These are phyloP conservation scores for Suhomyces chickasaworum DNA, from an alignment of 1,139 yeast species.

Conservation along the genomic window DNA sequence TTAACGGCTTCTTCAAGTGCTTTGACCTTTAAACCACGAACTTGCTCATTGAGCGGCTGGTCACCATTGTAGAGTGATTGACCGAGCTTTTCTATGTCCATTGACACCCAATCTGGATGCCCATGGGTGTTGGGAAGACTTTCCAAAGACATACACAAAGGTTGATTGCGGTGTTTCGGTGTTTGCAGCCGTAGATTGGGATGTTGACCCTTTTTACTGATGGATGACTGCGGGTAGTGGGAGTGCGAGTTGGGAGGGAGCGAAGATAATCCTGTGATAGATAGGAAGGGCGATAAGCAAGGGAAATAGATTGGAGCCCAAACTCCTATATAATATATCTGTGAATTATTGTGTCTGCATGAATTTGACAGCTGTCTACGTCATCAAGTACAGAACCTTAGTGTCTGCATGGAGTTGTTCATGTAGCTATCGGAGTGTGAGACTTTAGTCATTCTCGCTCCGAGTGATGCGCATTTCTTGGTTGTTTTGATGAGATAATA, in stretches of 20 bases:
- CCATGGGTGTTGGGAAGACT: constrained; percentile 8
- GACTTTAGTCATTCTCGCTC: neutral
- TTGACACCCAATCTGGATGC: constrained; percentile 51
- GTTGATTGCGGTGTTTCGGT: neutral
- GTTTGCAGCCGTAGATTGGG: constrained; percentile 3
- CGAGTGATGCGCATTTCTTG: neutral
- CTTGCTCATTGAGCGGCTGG: constrained; percentile 44
- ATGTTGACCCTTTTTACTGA: constrained; percentile 6
- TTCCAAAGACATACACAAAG: constrained; percentile 8
- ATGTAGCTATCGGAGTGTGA: neutral
- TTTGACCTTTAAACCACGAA: constrained; percentile 40
- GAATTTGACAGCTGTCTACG: neutral
- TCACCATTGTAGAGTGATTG: constrained; percentile 48
- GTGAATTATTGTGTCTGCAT: neutral
- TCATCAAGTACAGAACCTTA: neutral
- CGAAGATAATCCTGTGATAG: neutral
- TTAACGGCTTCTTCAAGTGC: constrained; percentile 41
- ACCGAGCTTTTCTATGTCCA: constrained; percentile 52
- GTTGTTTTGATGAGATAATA: neutral
- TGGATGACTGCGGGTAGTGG: constrained; percentile 6
- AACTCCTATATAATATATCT: no score
- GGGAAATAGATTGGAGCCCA: no score
- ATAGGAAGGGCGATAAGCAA: no score
- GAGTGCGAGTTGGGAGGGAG: constrained; percentile 4
- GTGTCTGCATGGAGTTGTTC: neutral